Base-by-base conservation (phyloP, 2,329 filamentous ascomycete species). In the Beauveria asiatica region DNA sequence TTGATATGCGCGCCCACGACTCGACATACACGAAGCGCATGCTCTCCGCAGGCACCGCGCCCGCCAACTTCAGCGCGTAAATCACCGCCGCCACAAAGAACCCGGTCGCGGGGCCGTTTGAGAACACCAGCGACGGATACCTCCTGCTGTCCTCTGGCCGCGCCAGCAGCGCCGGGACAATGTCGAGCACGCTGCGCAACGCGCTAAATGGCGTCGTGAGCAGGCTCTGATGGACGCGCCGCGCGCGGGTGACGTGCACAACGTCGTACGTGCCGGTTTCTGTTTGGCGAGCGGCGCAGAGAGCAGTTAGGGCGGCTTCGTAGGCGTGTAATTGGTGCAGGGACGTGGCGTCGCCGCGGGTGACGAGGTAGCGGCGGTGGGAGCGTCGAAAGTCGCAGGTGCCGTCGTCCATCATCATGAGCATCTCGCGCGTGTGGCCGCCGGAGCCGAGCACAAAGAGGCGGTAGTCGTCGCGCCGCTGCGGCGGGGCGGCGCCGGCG, bases 361-460 rank as follows among this genome's bases (percentile, higher is more conserved):
- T 89, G 59, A 95, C 80, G 23, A 96, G 76, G 72, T 96, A 99
- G 30, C 90, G 93, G 27, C 94, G 83, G 67, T 89, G 86, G 74
- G 86, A 74, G 68, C 73, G 70, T 58, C 70, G 49, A 64, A 78
- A 79, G 44, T 74, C 74, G 61, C 77, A 78, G 68, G 82, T 83
- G 65, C 81, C 82, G 65, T 79, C 76, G 60, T 79, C 77, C 66
- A 99, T 83, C 77, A 97, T 89, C 68, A 88, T 85, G 64, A 96
- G 80, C 89, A 99, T 96, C 74, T 99, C 94, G 52, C 91, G 87
- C 0, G 94, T 97, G 74, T 99, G 94, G 1, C 94, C 94, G 37
- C 94, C 94, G 3, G 90, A 95, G 57, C 94, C 94, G 25, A 97
- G 87, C 27, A 97, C 86, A 64, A 96, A 83, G 37, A 96, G 78